phyloP scores from a whole-genome alignment of 169 alveolate genomes.

The Cryptosporidium ubiquitum region DNA sequence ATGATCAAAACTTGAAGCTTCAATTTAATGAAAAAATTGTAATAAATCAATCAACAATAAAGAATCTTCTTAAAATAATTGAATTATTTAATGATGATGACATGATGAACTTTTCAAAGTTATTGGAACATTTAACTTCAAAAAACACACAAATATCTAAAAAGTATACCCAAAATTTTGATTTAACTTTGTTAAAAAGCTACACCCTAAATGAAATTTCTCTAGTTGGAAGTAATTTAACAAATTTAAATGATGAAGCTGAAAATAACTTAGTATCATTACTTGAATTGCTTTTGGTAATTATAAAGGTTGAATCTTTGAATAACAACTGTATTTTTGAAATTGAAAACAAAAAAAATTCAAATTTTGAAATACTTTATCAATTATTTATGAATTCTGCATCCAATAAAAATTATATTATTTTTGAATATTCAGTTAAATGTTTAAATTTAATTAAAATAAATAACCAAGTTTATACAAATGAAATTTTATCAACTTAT shows the following conservation, averaged over 20 bases:
- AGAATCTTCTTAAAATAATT: constrained; percentile 1
- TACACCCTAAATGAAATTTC: constrained; percentile 39
- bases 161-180: constrained; percentile 35
- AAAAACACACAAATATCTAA: constrained; percentile 16
- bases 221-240: neutral
- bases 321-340: constrained; percentile 7
- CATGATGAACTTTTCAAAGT: constrained; percentile 15
- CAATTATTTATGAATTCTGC: neutral
- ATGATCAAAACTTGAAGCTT: constrained; percentile 1
- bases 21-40: constrained; percentile 7
- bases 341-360: neutral
- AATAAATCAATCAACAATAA: neutral
- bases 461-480: neutral
- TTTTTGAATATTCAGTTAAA: constrained; percentile 5
- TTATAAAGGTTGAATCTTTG: constrained; percentile 23
- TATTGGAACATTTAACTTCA: constrained; percentile 19
- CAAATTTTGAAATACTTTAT: constrained; percentile 7
- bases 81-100: constrained; percentile 7
- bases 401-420: neutral
- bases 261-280: neutral
- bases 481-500: constrained; percentile 6
- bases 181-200: neutral
- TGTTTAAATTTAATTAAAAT: constrained; percentile 21
- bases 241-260: neutral
- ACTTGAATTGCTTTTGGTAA: constrained; percentile 12